Base-by-base conservation (phyloP, 2,329 filamentous ascomycete species). In the Trichoderma brevicompactum region DNA sequence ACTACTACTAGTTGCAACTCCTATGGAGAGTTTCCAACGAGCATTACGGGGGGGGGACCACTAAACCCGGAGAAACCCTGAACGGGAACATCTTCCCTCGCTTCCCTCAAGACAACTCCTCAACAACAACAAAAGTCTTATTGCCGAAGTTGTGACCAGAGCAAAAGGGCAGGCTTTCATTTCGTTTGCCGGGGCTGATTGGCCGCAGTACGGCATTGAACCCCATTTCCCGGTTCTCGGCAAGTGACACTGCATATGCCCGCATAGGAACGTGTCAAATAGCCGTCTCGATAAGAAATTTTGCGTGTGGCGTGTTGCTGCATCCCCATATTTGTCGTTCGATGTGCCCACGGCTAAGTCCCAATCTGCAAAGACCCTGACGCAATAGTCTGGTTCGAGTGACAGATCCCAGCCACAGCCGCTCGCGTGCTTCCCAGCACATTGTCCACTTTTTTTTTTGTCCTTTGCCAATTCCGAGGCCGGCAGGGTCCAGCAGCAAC, bases 241-340 rank as follows among this genome's bases (percentile, higher is more conserved):
- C 60, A 63, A 49, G 28, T 43, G 38, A 34, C 58, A 34, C n/a
- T 61, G 58, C 58, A 61, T 41, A 43, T 46, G 36, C 32, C 41
- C 55, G 41, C 41, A 34, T 41, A 59, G 23, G 32, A 34, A 56
- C 13, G 9, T 15, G n/a, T 34, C 46, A 43, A 50, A 50, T 52
- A 52, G 23, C 36, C 46, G 34, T 49, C 17, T 32, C 17, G 46
- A 32, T 32, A 49, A 48, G 19, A 23, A 52, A 41, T 53, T 60
- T 28, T 34, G 40, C 23, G 23, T 23, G 49, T 62, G 59, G 60
- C 60, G 60, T 63, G 60, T 64, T 55, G 43, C 52, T 13, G 52
- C 12, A 49, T 43, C 44, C 34, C 62, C 62, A 65, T 62, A 48
- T 61, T 65, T 48, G 43, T 65, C 54, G 64, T 65, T 61, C 64